phyloP scores from a whole-genome alignment of 495 filamentous ascomycete species.

The Glonium stellatum region DNA sequence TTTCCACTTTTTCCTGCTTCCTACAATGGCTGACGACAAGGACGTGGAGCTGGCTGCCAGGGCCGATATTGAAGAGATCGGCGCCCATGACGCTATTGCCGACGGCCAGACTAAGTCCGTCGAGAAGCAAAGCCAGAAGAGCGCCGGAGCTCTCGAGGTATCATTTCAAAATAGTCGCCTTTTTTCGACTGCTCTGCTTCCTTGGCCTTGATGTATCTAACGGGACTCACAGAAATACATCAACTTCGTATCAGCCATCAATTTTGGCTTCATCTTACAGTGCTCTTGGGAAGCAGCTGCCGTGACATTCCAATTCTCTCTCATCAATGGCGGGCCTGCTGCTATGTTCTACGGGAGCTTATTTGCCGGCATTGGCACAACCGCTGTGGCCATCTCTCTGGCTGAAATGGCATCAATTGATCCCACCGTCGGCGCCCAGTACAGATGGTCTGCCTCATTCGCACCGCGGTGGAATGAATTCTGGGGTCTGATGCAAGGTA shows the following conservation, averaged over 20 bases:
- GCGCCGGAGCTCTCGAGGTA: not conserved
- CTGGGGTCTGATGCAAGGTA: constrained; percentile 19
- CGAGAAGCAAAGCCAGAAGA: not conserved
- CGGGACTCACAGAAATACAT: constrained; percentile 16
- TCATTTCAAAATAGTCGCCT: not conserved
- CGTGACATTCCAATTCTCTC: constrained; percentile 15
- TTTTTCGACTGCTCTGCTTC: no score
- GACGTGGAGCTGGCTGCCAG: constrained; percentile 18
- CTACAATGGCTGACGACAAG: constrained; percentile 10
- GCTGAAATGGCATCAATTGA: constrained; percentile 38
- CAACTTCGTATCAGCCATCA: constrained; percentile 13
- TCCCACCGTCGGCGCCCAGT: constrained; percentile 22
- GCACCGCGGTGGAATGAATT: constrained; percentile 37
- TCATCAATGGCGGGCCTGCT: constrained; percentile 32
- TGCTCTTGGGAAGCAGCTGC: constrained; percentile 26
- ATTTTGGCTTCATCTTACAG: constrained; percentile 23
- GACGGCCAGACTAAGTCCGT: not conserved
- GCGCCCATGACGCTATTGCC: not conserved
- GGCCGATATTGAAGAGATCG: not conserved
- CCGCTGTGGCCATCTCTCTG: constrained; percentile 26
- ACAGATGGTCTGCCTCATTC: constrained; percentile 22
- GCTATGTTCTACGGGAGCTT: constrained; percentile 31
- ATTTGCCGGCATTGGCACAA: constrained; percentile 23
- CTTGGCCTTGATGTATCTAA: not conserved
- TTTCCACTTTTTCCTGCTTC: not conserved